These are phyloP conservation scores for Rhynchosporium agropyri DNA, from an alignment of 2,329 filamentous ascomycete species.

Conservation along the genomic window DNA sequence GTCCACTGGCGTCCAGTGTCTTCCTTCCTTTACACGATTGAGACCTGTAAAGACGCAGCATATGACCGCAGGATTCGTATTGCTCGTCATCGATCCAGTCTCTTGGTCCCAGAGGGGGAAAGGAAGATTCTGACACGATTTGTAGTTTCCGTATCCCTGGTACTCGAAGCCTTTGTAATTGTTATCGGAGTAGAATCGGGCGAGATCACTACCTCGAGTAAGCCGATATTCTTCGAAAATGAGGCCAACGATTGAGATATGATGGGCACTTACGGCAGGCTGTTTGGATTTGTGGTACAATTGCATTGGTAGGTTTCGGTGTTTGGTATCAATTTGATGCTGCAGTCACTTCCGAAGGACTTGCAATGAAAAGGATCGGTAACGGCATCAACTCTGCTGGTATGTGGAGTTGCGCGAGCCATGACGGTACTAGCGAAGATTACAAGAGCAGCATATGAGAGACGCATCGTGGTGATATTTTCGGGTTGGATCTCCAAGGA, in stretches of 20 bases:
- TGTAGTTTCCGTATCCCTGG: constrained; percentile 18
- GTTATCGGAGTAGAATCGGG: constrained; percentile 8
- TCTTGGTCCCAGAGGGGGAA: constrained; percentile 13
- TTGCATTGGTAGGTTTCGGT: background rate
- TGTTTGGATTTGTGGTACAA: background rate
- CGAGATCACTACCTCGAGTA: constrained; percentile 1
- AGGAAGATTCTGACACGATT: constrained; percentile 17
- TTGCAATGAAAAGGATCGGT: background rate
- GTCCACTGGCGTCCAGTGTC: constrained; percentile 6
- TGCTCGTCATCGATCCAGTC: constrained; percentile 8
- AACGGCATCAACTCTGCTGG: background rate
- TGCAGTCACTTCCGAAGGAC: constrained; percentile 3
- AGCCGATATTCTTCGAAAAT: background rate
- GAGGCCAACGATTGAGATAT: background rate
- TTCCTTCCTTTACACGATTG: constrained; percentile 4
- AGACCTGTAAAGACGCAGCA: constrained; percentile 17
- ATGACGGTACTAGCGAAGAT: background rate
- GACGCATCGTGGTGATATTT: background rate
- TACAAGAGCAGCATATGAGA: no score
- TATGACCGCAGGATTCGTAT: background rate
- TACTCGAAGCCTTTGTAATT: constrained; percentile 15
- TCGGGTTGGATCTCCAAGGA: background rate
- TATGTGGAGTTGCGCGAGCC: background rate
- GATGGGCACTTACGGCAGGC: constrained; percentile 1
- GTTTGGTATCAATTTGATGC: background rate